These are phyloP conservation scores for Debaryomyces psychrophilus DNA, from an alignment of 1,139 yeast species.

Conservation along the genomic window DNA sequence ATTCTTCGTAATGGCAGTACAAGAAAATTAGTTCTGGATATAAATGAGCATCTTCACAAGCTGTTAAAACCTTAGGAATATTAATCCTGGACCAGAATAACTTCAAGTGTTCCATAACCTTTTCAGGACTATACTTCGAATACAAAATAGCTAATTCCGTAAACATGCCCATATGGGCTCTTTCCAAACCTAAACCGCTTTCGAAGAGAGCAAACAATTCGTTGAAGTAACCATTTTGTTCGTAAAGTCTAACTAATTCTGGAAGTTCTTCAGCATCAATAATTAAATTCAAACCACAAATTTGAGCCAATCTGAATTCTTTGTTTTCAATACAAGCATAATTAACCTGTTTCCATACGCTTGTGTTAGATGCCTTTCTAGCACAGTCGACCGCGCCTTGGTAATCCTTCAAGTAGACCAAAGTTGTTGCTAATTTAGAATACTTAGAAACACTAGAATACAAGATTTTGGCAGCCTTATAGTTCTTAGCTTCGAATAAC, in stretches of 20 bases:
- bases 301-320: conserved; percentile 96
- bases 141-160: conserved; percentile 92
- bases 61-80: conserved; percentile 94
- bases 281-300: conserved; percentile 95
- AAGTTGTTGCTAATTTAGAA: conserved; percentile 92
- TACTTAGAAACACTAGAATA: conserved; percentile 88
- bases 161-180: conserved; percentile 99
- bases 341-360: conserved; percentile 97
- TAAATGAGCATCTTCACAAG: conserved; percentile 90
- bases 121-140: conserved; percentile 86
- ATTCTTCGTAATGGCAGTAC: conserved; percentile 97
- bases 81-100: conserved; percentile 98
- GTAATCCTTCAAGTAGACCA: conserved; percentile 88
- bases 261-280: conserved; percentile 97
- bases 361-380: conserved; percentile 91
- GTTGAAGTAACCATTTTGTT: conserved; percentile 86
- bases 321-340: conserved; percentile 94
- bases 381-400: conserved; percentile 99
- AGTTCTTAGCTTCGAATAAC: conserved; percentile 78
- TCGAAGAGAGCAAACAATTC: conserved; percentile 92
- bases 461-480: conserved; percentile 89
- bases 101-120: conserved; percentile 95
- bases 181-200: conserved; percentile 93
- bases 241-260: conserved; percentile 85
- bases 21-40: conserved; percentile 97